Evolutionary conservation across 2,329 filamentous ascomycete species (phyloP), one percentile per base, ranked within the genome.

Genomic region (Talaromyces sp.): DNA sequence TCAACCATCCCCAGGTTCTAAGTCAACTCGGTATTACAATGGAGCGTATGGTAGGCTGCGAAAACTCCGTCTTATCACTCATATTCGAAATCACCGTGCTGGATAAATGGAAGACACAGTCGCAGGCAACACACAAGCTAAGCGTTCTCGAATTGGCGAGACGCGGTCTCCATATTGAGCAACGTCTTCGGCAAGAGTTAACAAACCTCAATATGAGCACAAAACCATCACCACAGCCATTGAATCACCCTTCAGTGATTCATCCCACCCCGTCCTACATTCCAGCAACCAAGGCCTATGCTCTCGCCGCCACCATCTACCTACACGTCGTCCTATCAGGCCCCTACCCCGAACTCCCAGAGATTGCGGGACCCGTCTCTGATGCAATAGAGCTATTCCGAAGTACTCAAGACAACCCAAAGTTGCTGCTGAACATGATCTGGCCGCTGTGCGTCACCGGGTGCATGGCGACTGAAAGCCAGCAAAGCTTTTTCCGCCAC

Each of bases 101-200:
- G 41, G 57, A 60, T 35, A 45, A 19, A 35, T 60, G 57, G 57
- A 60, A 60, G 16, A 11, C 27, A 35, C 39, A 60, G 31, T 60
- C 24, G 9, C 22, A 47, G 31, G 41, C 57, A n/a, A 31, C 39
- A 27, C 57, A 45, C 24, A 60, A 60, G 13, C 41, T 60, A 33
- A 60, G 57, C 19, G 33, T 60, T 13, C 39, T 60, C 39, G 41
- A 60, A 4, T n/a, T 60, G 27, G 41, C n/a, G 3, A 60, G 35
- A 16, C 39, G 57, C 13, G 57, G 57, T 60, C 22, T n/a, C 22
- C 9, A 60, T 11, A 60, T 60, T 16, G 57, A 60, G 39, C 24
- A 22, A 11, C 57, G 39, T 7, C 39, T 60, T 43, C 57, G 24
- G 16, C 39, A 60, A n/a, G 57, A 60, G 14, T 35, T 60, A 45